A percentile compares a stretch with the other conserved stretches of the same genome.
phyloP scores from a whole-genome alignment of 2,329 filamentous ascomycete genomes.

The Tolypocladium tundrense region DNA sequence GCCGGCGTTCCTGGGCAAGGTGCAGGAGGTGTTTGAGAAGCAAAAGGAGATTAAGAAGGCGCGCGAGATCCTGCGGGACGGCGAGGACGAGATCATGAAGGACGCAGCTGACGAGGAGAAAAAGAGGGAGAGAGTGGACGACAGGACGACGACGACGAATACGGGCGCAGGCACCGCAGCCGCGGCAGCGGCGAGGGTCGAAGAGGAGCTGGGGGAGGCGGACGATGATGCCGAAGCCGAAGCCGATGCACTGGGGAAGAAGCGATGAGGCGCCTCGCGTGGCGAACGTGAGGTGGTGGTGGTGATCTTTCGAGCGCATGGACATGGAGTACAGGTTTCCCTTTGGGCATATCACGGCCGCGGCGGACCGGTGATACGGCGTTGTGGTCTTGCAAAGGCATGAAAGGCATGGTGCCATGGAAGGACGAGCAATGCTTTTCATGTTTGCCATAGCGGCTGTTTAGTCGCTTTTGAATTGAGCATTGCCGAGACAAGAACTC shows the following conservation, averaged over 20 bases:
- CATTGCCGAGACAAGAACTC: neutral
- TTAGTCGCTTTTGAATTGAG: neutral
- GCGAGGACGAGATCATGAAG: constrained; percentile 50
- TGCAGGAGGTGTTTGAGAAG: constrained; percentile 82
- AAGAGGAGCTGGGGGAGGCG: constrained; percentile 41
- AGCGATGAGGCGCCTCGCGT: constrained; percentile 15
- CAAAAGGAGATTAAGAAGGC: constrained; percentile 78
- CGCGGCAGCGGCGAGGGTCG: constrained; percentile 20
- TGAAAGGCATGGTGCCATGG: neutral
- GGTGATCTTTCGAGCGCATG: neutral
- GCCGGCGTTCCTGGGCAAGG: constrained; percentile 74
- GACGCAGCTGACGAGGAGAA: constrained; percentile 36
- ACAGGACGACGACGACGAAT: constrained; percentile 2
- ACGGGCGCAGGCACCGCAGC: neutral
- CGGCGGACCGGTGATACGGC: neutral
- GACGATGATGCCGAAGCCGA: constrained; percentile 38
- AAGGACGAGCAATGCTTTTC: neutral
- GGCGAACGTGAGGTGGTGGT: neutral
- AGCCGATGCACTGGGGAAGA: constrained; percentile 29
- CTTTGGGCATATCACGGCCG: neutral
- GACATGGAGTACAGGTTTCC: neutral
- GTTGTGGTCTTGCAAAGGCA: neutral
- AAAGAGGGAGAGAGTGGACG: constrained; percentile 20
- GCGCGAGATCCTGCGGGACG: constrained; percentile 63
- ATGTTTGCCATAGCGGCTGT: neutral